Percentiles rank a stretch among this genome's conserved stretches.
phyloP scores from a whole-genome alignment of 169 alveolate genomes.

The Plasmodium fragile region DNA sequence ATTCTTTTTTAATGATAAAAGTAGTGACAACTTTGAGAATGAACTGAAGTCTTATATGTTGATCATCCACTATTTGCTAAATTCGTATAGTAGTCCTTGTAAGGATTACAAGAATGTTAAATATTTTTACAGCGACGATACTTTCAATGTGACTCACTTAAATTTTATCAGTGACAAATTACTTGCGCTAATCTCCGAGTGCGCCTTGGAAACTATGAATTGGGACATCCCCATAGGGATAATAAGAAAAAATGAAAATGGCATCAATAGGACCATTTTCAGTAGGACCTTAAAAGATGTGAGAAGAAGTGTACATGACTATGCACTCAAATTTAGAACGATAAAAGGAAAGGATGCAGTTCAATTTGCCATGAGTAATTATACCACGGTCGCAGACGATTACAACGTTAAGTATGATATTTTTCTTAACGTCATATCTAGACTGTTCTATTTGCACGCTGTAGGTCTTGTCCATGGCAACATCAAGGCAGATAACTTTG shows the following conservation, averaged over 20 bases:
- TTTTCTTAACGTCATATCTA: constrained; percentile 27
- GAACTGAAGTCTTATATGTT: constrained; percentile 50
- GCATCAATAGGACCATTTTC: constrained; percentile 13
- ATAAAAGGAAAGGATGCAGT: constrained; percentile 11
- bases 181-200: constrained; percentile 27
- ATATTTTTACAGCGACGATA: constrained; percentile 43
- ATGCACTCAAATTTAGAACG: constrained; percentile 33
- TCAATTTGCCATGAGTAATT: constrained; percentile 12
- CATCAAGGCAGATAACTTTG: constrained; percentile 47
- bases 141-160: constrained; percentile 32
- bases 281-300: constrained; percentile 5
- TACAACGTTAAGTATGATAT: constrained; percentile 42
- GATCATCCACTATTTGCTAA: constrained; percentile 39
- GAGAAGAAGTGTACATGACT: constrained; percentile 13
- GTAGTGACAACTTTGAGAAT: constrained; percentile 7
- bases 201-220: constrained; percentile 35
- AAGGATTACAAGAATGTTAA: constrained; percentile 30
- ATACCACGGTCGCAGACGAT: neutral
- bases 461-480: constrained; percentile 50
- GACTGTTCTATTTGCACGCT: constrained; percentile 28
- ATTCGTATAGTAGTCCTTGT: constrained; percentile 62
- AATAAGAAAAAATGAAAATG: constrained; percentile 39
- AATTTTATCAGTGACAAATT: constrained; percentile 23
- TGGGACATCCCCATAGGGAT: constrained; percentile 61
- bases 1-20: constrained; percentile 30